Evolutionary conservation across 495 filamentous ascomycete species (phyloP).

Genomic region (Cercophora newfieldiana): DNA sequence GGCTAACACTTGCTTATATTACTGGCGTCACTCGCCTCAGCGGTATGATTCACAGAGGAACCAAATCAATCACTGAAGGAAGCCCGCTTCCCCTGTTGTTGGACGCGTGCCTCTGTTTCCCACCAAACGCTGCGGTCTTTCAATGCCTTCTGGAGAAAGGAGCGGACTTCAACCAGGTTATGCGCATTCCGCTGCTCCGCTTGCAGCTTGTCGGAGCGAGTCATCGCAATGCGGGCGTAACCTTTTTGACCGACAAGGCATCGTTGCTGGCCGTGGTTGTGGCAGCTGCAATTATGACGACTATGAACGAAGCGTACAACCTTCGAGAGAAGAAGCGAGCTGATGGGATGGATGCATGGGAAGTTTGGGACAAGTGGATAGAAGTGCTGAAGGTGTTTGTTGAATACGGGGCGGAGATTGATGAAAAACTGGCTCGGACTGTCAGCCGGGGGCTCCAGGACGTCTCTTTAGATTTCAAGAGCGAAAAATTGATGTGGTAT

Average conservation of each 20-base stretch:
- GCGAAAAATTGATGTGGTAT: no score
- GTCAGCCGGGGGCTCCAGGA: no score
- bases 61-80: not conserved
- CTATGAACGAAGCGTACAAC: not conserved
- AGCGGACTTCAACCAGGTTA: not conserved
- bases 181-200: not conserved
- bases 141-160: not conserved
- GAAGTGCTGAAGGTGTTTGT: not conserved
- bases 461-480: no score
- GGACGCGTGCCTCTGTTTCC: not conserved
- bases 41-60: not conserved
- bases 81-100: not conserved
- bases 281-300: not conserved
- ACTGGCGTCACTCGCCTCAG: not conserved
- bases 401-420: not conserved
- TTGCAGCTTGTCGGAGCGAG: not conserved
- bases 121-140: not conserved
- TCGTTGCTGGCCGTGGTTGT: not conserved
- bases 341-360: no score
- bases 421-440: not conserved
- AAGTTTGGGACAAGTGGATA: not conserved
- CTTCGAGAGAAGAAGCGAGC: not conserved
- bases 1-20: not conserved
- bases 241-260: not conserved
- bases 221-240: not conserved